phyloP scores from a whole-genome alignment of 1,284 basidiomycete genomes.

The Trametes sp. region DNA sequence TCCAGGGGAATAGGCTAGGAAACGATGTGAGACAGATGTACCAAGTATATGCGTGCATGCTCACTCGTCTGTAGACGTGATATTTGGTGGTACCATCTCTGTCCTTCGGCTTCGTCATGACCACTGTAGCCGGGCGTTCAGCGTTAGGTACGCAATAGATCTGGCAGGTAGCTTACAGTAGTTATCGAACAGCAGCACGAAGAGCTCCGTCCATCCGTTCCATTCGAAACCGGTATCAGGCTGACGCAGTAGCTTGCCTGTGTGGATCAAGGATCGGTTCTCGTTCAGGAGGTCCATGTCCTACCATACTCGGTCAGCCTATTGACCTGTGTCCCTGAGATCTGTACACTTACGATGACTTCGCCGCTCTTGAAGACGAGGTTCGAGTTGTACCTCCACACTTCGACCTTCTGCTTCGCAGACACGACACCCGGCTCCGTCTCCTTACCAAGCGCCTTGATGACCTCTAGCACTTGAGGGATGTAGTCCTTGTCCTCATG shows the following conservation, averaged over 20 bases:
- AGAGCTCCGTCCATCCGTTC: slow-evolving; percentile 86
- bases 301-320: slow-evolving; percentile 44
- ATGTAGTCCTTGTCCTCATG: slow-evolving; percentile 85
- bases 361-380: slow-evolving; percentile 83
- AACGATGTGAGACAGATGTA: background rate
- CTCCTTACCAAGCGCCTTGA: slow-evolving; percentile 85
- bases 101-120: slow-evolving; percentile 86
- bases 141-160: background rate
- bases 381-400: slow-evolving; percentile 86
- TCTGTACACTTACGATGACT: slow-evolving; percentile 64
- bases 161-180: slow-evolving; percentile 66
- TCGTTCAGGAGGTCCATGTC: slow-evolving; percentile 90
- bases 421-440: slow-evolving; percentile 85
- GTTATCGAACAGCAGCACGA: slow-evolving; percentile 91
- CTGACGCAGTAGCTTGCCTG: slow-evolving; percentile 83
- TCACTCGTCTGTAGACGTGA: slow-evolving; percentile 80
- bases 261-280: slow-evolving; percentile 82
- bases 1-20: slow-evolving; percentile 88
- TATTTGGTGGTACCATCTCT: slow-evolving; percentile 78
- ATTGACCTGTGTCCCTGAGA: no score
- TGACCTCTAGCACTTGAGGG: slow-evolving; percentile 84
- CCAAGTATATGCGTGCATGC: slow-evolving; percentile 29
- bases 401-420: slow-evolving; percentile 85
- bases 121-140: slow-evolving; percentile 60
- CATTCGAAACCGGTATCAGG: slow-evolving; percentile 86